These are phyloP conservation scores for Leavenworthia alabamica DNA, from an alignment of 345 rosid genomes.

Conservation along the genomic window DNA sequence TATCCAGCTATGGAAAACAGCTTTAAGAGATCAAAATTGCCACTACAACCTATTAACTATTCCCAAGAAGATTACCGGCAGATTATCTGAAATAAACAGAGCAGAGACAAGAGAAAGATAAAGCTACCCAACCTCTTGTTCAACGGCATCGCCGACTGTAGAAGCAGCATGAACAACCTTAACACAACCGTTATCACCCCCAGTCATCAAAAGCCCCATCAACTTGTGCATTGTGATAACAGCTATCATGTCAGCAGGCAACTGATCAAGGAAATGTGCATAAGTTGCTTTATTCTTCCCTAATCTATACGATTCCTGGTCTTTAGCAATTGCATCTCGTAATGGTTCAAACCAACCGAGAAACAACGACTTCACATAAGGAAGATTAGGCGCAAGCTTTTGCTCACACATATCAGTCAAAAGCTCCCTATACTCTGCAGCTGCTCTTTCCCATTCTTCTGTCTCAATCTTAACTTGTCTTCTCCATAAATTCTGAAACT, in stretches of 20 bases:
- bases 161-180: conserved; percentile 74
- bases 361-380: conserved; percentile 82
- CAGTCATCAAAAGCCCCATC: conserved; percentile 67
- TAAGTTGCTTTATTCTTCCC: conserved; percentile 49
- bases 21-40: background rate
- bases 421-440: conserved; percentile 73
- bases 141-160: conserved; percentile 76
- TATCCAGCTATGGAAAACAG: conserved; percentile 4
- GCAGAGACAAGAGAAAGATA: conserved; percentile 2
- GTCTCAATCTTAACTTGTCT: conserved; percentile 91
- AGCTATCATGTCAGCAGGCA: conserved; percentile 87
- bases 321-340: conserved; percentile 56
- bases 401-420: conserved; percentile 86
- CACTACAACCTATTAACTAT: background rate
- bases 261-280: conserved; percentile 54
- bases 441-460: conserved; percentile 92
- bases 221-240: conserved; percentile 95
- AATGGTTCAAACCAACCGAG: conserved; percentile 98
- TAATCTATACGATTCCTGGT: conserved; percentile 51
- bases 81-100: conserved; percentile 3
- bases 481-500: conserved; percentile 43
- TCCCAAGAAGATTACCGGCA: background rate
- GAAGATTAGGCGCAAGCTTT: conserved; percentile 85
- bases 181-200: conserved; percentile 64
- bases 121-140: conserved; percentile 69